Percentiles rank a stretch among this genome's conserved stretches.
phyloP scores from a whole-genome alignment of 345 rosid genomes.

The Linum trigynum region DNA sequence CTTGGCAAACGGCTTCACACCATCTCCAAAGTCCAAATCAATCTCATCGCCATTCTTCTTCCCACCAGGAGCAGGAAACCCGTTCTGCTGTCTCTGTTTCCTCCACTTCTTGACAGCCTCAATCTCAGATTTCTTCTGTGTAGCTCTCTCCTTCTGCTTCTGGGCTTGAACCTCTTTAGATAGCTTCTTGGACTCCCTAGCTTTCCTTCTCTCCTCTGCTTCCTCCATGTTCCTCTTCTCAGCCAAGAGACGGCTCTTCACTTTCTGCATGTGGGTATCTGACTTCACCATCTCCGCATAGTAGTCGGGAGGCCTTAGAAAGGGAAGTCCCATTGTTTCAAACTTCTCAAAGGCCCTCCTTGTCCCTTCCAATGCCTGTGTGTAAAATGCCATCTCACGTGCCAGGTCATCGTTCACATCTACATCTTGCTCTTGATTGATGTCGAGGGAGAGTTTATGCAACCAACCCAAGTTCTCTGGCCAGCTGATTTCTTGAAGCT shows the following conservation, averaged over 20 bases:
- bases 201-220: constrained; percentile 84
- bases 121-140: neutral
- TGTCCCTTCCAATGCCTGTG: constrained; percentile 72
- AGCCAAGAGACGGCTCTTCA: constrained; percentile 57
- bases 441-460: constrained; percentile 51
- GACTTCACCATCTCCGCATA: constrained; percentile 88
- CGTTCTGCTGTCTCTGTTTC: neutral
- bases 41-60: constrained; percentile 31
- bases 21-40: constrained; percentile 56
- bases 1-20: constrained; percentile 42
- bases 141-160: constrained; percentile 57
- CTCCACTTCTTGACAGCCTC: constrained; percentile 5
- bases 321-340: constrained; percentile 47
- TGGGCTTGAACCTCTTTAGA: constrained; percentile 77
- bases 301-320: constrained; percentile 74
- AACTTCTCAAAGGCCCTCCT: constrained; percentile 55
- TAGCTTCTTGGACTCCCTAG: constrained; percentile 60
- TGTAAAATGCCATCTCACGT: constrained; percentile 66
- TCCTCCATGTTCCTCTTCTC: constrained; percentile 71
- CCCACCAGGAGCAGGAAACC: neutral
- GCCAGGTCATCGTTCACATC: constrained; percentile 84
- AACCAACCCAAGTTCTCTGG: constrained; percentile 60
- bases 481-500: constrained; percentile 77
- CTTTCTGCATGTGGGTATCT: constrained; percentile 72
- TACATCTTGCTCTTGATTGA: constrained; percentile 57